Base-by-base conservation (phyloP, 192 early-diverging fungal species). In the Allomyces arbusculus region DNA sequence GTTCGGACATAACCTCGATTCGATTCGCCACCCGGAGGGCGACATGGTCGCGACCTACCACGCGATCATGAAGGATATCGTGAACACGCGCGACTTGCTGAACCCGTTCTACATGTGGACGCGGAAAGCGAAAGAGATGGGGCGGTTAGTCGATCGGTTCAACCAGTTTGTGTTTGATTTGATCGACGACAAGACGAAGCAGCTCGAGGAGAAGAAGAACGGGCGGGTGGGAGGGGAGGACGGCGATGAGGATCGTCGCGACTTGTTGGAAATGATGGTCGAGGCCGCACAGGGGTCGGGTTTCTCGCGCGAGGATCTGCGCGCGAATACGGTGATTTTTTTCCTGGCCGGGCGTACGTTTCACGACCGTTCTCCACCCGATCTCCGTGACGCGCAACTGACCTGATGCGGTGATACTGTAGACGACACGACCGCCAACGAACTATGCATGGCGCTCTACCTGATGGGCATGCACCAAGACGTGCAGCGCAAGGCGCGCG, bases 401-500 rank as follows among this genome's bases (percentile, higher is more conserved):
- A 20, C 20, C 3, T 58, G 2, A 1, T 58, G 12, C 20, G 7
- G 7, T 28, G 26, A 28, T 28, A 28, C 2, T 28, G 50, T 14
- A 58, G 16, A 58, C 50, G 50, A 58, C 5, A 58, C 50, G 12
- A 14, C 50, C 50, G 50, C 50, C 16, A 58, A 58, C 20, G 50
- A 14, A 10, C 50, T 58, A 2, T 20, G 16, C 12, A 20, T 58
- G 16, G 50, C 50, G 16, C 12, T 58, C 16, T 58, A 58, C 50
- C 20, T 58, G 50, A 14, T 58, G 16, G 50, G 50, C 50, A 14
- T 20, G 50, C 20, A 58, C 50, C 50, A 3, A 0, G 50, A 58
- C 16, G 50, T 58, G 16, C 82, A 86, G 69, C 43, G 73, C 23
- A 82, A 76, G 62, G 82, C 79, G 14, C 75, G 84, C 63, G 67